Percentiles rank a stretch among this genome's conserved stretches.
Conservation (phyloP, 2,329 filamentous ascomycete genomes). For the Penicillium sp. region DNA sequence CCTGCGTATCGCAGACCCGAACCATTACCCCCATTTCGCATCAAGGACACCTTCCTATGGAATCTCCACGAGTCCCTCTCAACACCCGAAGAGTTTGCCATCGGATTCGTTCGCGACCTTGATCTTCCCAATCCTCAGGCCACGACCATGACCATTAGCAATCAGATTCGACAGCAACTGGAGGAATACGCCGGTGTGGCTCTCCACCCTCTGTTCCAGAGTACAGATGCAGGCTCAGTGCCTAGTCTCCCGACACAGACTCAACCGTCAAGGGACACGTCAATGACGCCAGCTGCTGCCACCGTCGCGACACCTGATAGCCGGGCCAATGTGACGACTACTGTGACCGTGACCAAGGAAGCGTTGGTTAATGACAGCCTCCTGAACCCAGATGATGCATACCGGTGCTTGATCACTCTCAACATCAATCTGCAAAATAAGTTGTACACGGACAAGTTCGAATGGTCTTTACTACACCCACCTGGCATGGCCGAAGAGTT, state of each 20-base stretch:
- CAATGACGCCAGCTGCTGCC: conserved; percentile 54
- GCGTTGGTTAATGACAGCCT: conserved; percentile 64
- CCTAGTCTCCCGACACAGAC: conserved; percentile 28
- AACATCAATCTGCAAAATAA: conserved; percentile 90
- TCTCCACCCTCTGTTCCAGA: conserved; percentile 85
- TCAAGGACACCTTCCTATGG: conserved; percentile 97
- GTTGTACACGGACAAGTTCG: conserved; percentile 94
- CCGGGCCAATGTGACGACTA: conserved; percentile 20
- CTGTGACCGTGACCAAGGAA: conserved; percentile 35
- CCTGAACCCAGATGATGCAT: conserved; percentile 88
- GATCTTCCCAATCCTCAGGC: conserved; percentile 75
- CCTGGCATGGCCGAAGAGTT: conserved; percentile 90
- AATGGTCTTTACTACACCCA: conserved; percentile 92
- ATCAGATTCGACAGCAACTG: conserved; percentile 89
- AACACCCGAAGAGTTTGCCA: conserved; percentile 95
- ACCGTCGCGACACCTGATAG: conserved; percentile 60
- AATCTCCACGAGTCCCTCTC: conserved; percentile 92
- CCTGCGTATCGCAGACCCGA: conserved; percentile 80
- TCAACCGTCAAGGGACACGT: conserved; percentile 52
- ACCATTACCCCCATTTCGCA: conserved; percentile 75
- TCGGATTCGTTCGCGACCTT: conserved; percentile 83
- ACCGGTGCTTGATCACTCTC: conserved; percentile 86
- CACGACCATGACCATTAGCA: conserved; percentile 78
- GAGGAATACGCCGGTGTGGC: conserved; percentile 96
- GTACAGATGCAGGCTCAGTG: conserved; percentile 29